Conservation (phyloP, 2,329 filamentous ascomycete genomes). For the Hypoxylon sp. region DNA sequence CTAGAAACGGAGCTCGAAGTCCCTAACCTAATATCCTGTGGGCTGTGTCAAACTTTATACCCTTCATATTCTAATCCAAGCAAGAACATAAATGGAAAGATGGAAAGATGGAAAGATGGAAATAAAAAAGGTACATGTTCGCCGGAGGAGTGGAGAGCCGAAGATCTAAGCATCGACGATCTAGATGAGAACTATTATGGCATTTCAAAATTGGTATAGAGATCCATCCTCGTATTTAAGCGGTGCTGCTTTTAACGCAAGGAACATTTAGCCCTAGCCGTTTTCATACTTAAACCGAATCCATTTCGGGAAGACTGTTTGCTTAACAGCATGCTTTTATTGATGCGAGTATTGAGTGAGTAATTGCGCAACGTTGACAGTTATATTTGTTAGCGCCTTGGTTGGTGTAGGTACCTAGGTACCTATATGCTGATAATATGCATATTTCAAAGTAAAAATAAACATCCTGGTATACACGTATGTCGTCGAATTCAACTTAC, state of each 20-base stretch:
- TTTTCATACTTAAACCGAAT: neutral
- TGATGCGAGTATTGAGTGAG: neutral
- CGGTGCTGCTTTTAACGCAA: constrained; percentile 8
- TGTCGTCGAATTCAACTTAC: neutral
- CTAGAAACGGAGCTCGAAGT: neutral
- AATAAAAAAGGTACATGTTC: neutral
- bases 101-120: too few species aligned
- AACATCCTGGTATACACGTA: neutral
- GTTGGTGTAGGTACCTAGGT: too few species aligned
- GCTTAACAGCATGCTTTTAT: neutral
- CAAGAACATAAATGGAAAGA: neutral
- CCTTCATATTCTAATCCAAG: neutral
- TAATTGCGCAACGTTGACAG: constrained; percentile 5
- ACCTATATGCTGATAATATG: too few species aligned
- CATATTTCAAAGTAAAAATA: constrained; percentile 2
- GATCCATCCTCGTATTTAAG: neutral
- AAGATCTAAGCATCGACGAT: neutral
- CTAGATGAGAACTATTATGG: neutral
- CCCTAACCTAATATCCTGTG: neutral
- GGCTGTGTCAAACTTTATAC: neutral
- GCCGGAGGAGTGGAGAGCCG: neutral
- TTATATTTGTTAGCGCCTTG: neutral
- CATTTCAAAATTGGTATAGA: neutral
- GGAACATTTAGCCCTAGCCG: constrained; percentile 1
- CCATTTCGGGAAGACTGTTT: constrained; percentile 14